Percentiles rank a stretch among this genome's conserved stretches.
phyloP scores from a whole-genome alignment of 352 stramenopile genomes.

The Phytophthora sansomeana region DNA sequence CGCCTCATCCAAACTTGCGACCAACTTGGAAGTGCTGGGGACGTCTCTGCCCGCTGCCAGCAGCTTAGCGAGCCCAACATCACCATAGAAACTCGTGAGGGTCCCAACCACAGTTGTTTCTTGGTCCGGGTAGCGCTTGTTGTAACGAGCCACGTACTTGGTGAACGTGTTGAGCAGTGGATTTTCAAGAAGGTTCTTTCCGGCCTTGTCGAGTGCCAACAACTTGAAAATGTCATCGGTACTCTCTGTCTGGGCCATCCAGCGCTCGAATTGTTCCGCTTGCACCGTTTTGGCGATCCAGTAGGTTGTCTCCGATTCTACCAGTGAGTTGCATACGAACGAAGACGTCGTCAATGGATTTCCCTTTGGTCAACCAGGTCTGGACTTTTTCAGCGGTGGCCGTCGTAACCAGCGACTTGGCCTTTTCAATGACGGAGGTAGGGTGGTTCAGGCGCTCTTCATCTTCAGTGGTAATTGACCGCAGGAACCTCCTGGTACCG shows the following conservation, averaged over 20 bases:
- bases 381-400: not conserved
- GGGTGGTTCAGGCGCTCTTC: not conserved
- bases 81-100: not conserved
- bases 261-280: not conserved
- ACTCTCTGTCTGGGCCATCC: not conserved
- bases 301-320: slow-evolving; percentile 1
- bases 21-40: not conserved
- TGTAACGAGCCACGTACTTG: not conserved
- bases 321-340: not conserved
- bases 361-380: not conserved
- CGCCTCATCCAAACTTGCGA: not conserved
- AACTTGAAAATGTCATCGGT: not conserved
- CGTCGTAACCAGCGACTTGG: not conserved
- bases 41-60: not conserved
- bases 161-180: not conserved
- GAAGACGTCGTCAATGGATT: slow-evolving; percentile 8
- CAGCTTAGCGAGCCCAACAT: not conserved
- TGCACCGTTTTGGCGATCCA: not conserved
- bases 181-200: not conserved
- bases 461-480: not conserved
- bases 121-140: not conserved
- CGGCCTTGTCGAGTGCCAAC: not conserved
- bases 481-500: not conserved
- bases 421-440: not conserved
- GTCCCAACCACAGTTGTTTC: not conserved